Conservation (phyloP, 2,329 filamentous ascomycete genomes). For the Alternaria dauci region DNA sequence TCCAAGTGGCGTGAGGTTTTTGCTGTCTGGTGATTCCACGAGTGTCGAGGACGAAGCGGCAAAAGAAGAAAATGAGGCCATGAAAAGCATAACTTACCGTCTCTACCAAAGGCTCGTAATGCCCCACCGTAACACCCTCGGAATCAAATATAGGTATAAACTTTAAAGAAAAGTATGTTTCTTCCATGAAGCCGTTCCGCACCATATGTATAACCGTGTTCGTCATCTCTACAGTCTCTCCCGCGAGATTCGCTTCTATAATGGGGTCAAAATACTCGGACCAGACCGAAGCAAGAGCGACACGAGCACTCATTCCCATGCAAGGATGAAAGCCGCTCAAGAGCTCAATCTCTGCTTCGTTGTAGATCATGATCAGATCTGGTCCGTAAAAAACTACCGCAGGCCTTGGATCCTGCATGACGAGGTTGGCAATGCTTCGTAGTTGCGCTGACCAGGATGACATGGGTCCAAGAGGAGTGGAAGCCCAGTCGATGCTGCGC, state of each 20-base stretch:
- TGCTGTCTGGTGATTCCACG: fast-evolving
- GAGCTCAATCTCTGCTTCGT: constrained; percentile 47
- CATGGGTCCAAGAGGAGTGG: constrained; percentile 76
- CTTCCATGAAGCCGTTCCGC: constrained; percentile 73
- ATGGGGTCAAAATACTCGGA: constrained; percentile 34
- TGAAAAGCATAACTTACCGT: constrained; percentile 62
- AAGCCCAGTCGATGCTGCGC: constrained; percentile 74
- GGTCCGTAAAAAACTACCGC: constrained; percentile 66
- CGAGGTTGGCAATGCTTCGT: constrained; percentile 76
- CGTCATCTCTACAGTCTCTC: constrained; percentile 53
- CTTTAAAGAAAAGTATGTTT: constrained; percentile 81
- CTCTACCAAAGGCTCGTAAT: constrained; percentile 81
- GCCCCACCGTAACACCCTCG: constrained; percentile 73
- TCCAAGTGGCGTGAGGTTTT: not conserved
- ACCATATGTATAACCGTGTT: constrained; percentile 76
- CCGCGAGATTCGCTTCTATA: constrained; percentile 29
- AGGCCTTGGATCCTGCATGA: constrained; percentile 66
- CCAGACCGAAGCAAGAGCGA: constrained; percentile 75
- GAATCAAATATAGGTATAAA: constrained; percentile 76
- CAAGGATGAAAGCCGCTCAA: constrained; percentile 59
- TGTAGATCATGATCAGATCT: constrained; percentile 50
- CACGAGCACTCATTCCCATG: constrained; percentile 65
- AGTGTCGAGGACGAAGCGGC: not conserved
- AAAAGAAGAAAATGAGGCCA: not conserved
- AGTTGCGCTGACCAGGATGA: constrained; percentile 73